Evolutionary conservation across 2,329 filamentous ascomycete species (phyloP), one percentile per base, ranked within the genome.

Genomic region (Penicillium sclerotigenum): DNA sequence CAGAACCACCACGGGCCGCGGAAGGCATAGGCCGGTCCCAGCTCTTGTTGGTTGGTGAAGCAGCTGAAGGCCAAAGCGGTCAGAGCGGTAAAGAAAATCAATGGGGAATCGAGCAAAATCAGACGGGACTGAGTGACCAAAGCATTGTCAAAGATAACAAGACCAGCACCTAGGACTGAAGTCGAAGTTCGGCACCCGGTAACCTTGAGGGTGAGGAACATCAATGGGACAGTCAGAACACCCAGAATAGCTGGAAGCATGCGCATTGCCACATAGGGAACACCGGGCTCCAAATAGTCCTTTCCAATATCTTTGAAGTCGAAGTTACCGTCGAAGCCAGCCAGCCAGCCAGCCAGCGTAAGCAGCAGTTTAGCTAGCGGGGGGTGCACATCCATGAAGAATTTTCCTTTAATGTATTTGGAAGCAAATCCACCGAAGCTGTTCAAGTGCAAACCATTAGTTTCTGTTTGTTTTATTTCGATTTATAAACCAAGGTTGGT

Each of bases 381-480:
- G 31, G 94, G 94, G 73, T 99, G 94, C n/a, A 99, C 94, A 73
- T 99, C 94, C 94, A 99, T 99, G 77, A 99, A 99, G 83, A 99
- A 99, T 73, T 83, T 88, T 70, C 94, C 94, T 81, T 99, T 97
- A 83, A 99, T 97, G 76, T 99, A 99, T 77, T 99, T 99, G 67
- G 89, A 91, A 63, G 94, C 94, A 73, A 99, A 99, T 47, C 94
- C 94, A 74, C 94, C 94, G 75, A 99, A 99, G 78, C 91, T 96
- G 69, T 63, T 61, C 47, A 55, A 28, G n/a, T 13, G 14, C 4
- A 34, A 10, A 43, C 34, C 11, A 26, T 56, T 50, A 59, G 51
- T 43, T n/a, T 37, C 52, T 22, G 22, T 50, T 22, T 43, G 6
- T 45, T 14, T 16, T 8, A 18, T 52, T 60, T 47, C 22, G 59